Evolutionary conservation across 164 flowering plant genomes (phyloP).

Genomic region (Annona squamosa): DNA sequence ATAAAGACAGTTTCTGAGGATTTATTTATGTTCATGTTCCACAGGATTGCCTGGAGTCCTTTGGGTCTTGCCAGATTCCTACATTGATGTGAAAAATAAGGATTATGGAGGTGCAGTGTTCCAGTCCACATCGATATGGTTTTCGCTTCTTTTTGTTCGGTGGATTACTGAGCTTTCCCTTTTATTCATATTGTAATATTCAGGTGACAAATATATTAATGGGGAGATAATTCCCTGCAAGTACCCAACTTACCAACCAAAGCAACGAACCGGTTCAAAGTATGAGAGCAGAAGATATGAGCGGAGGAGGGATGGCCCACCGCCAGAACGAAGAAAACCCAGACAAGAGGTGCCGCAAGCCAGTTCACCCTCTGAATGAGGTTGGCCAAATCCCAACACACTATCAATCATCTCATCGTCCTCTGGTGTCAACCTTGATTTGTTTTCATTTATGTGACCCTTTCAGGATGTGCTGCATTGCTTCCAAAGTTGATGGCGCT

Average conservation of each 20-base stretch:
- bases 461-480: constrained; percentile 36
- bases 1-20: not conserved
- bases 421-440: not conserved
- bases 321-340: constrained; percentile 46
- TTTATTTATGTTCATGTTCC: constrained; percentile 4
- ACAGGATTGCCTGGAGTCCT: constrained; percentile 95
- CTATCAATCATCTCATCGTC: not conserved
- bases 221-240: constrained; percentile 96
- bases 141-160: not conserved
- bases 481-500: constrained; percentile 52
- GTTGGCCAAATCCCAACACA: constrained; percentile 8
- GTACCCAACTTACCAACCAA: constrained; percentile 92
- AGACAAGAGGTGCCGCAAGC: constrained; percentile 34
- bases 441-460: not conserved
- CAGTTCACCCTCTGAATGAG: constrained; percentile 41
- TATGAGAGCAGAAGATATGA: constrained; percentile 67
- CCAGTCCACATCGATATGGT: not conserved
- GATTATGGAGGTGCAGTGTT: constrained; percentile 82
- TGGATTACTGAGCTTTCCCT: not conserved
- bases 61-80: constrained; percentile 97
- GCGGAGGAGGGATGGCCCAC: constrained; percentile 74
- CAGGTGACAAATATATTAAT: constrained; percentile 87
- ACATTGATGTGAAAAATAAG: constrained; percentile 91
- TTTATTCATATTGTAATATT: constrained; percentile 2
- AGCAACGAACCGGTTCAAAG: constrained; percentile 52